Conservation (phyloP, 768 basidiomycete species). For the Heimioporus sp. region DNA sequence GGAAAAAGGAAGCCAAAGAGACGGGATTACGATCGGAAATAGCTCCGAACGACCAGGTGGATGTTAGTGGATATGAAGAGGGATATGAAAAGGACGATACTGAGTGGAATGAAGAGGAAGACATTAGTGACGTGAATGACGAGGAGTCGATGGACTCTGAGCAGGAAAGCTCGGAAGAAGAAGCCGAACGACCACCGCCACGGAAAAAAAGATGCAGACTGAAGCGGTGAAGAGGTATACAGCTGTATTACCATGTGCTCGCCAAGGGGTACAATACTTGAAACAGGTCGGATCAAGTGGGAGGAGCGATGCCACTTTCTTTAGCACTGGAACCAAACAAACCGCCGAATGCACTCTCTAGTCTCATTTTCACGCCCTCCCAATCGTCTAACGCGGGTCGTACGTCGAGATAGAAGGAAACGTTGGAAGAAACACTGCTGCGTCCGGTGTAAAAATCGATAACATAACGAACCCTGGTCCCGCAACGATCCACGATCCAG, state of each 20-base stretch:
- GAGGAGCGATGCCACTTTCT: constrained; percentile 16
- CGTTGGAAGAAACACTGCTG: constrained; percentile 41
- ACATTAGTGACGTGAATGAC: constrained; percentile 55
- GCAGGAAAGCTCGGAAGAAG: constrained; percentile 43
- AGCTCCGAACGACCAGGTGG: constrained; percentile 39
- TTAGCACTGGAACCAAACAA: constrained; percentile 27
- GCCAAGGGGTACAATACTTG: constrained; percentile 7
- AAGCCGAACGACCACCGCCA: constrained; percentile 44
- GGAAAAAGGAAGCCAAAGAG: constrained; percentile 60
- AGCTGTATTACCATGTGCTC: constrained; percentile 9
- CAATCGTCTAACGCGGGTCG: constrained; percentile 92
- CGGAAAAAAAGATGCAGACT: constrained; percentile 55
- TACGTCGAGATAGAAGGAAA: constrained; percentile 93
- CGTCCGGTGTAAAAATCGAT: constrained; percentile 98
- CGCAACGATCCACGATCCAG: constrained; percentile 95
- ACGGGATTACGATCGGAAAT: constrained; percentile 29
- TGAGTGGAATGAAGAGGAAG: constrained; percentile 61
- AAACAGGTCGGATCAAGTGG: constrained; percentile 9
- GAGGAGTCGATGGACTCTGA: constrained; percentile 41
- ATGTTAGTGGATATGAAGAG: constrained; percentile 42
- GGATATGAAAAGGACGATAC: constrained; percentile 35
- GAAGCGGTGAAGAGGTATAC: constrained; percentile 37
- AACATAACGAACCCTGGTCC: constrained; percentile 84
- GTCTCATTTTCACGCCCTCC: constrained; percentile 89
- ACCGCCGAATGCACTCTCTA: constrained; percentile 51